These are phyloP conservation scores for Capsicum chinense DNA, from an alignment of 257 asterid genomes.

Conservation along the genomic window DNA sequence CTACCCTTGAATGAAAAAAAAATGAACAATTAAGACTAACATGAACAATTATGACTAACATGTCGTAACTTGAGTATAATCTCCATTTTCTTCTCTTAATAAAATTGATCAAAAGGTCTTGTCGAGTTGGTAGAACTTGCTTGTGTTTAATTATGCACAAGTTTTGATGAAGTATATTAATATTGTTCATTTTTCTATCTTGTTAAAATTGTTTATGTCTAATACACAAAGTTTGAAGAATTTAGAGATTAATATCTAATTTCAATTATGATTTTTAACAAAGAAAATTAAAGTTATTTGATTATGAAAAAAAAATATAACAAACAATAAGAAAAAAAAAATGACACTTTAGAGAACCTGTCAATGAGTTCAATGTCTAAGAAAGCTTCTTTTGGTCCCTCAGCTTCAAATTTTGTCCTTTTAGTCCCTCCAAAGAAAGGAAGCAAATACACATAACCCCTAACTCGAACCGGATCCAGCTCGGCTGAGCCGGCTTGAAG, in stretches of 20 bases:
- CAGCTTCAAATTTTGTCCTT: slow-evolving; percentile 61
- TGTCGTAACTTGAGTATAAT: neutral
- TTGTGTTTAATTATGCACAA: neutral
- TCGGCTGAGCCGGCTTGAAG: slow-evolving; percentile 52
- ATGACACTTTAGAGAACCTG: slow-evolving; percentile 46
- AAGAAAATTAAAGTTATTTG: neutral
- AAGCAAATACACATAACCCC: slow-evolving; percentile 69
- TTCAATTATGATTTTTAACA: neutral
- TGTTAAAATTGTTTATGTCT: too few relatives aligned
- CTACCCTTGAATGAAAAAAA: too few relatives aligned
- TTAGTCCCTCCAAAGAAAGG: slow-evolving; percentile 77
- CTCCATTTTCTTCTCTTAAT: neutral
- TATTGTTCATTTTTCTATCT: neutral
- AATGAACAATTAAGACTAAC: too few relatives aligned
- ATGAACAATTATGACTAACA: too few relatives aligned
- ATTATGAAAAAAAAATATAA: neutral
- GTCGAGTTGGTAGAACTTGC: neutral
- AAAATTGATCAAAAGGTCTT: neutral
- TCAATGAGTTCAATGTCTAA: slow-evolving; percentile 69
- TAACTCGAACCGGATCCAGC: slow-evolving; percentile 63
- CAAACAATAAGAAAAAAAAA: neutral
- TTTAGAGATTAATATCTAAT: neutral
- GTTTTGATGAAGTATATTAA: neutral
- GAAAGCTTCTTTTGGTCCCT: slow-evolving; percentile 77
- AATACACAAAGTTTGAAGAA: too few relatives aligned